Evolutionary conservation across 2,329 filamentous ascomycete genomes (phyloP), one percentile per base, ranked within the genome.

Genomic region (Aureobasidium leucospermi): DNA sequence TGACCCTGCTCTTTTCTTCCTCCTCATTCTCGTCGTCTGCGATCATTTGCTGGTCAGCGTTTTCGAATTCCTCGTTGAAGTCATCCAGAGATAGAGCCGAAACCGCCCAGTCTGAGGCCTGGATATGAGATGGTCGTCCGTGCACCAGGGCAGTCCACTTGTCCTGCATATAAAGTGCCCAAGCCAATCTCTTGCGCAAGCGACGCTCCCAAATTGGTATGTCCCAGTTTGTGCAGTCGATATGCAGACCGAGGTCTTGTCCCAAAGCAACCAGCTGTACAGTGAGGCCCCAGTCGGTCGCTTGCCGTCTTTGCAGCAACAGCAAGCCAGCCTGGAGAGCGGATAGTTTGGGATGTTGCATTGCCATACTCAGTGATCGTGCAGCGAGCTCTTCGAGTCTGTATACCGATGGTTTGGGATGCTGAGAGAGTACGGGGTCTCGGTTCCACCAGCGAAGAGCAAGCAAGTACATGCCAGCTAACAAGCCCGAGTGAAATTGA

Each of bases 161-260:
- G 73, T 96, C 92, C 74, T 96, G 90, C 87, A 95, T 93, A 71
- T 94, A 96, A 53, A 96, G 74, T 2, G 89, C 91, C 91, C 92
- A 96, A 1, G 90, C 90, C 43, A 96, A 81, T 51, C 92, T 84
- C 71, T 93, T 94, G 62, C 92, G 82, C 61, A 96, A 73, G 0
- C 90, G 88, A 66, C 88, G 87, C 72, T 96, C 91, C 90, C 91
- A 96, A 0, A 81, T 80, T 31, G 91, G 89, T 58, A 96, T 93
- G 63, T 89, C 89, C 92, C 92, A 96, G 56, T 80, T 79, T 5
- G 87, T 84, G 75, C 90, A 96, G 73, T 96, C 90, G 42, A 96
- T 84, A 71, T 96, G 91, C 41, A 96, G 77, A 48, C 92, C 92
- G 2, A 96, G 80, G 71, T 96, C 90, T 71, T 96, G 91, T 0